phyloP scores from a whole-genome alignment of 306 rosid genomes.

The Rubus idaeus region DNA sequence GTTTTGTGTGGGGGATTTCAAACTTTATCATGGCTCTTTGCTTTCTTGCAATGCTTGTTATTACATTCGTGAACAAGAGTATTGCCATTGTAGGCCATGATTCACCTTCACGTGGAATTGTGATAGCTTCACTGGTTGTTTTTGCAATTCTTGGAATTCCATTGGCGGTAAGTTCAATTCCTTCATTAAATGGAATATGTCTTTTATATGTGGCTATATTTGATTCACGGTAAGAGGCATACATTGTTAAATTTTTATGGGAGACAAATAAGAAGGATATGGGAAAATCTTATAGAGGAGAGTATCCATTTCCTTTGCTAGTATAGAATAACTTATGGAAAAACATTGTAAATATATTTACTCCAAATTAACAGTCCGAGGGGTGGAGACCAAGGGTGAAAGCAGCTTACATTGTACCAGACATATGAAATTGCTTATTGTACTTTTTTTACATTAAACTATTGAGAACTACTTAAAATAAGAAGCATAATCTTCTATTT shows the following conservation, averaged over 20 bases:
- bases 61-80: conserved; percentile 63
- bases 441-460: no score
- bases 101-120: conserved; percentile 65
- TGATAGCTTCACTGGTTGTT: conserved; percentile 56
- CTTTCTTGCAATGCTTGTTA: conserved; percentile 70
- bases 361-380: neutral
- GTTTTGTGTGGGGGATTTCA: conserved; percentile 88
- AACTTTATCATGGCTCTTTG: conserved; percentile 79
- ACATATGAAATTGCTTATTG: neutral
- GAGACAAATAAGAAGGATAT: conserved; percentile 1
- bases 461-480: neutral
- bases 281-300: neutral
- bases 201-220: neutral
- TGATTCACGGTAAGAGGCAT: neutral
- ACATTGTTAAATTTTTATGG: neutral
- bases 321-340: neutral
- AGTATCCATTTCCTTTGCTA: conserved; percentile 3
- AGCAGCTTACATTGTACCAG: neutral
- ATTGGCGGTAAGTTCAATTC: conserved; percentile 63
- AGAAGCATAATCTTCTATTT: neutral
- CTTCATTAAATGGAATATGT: conserved; percentile 25
- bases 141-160: conserved; percentile 88
- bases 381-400: neutral
- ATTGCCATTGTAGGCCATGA: conserved; percentile 48
- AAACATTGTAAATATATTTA: neutral